Base-by-base conservation (phyloP, 2,329 filamentous ascomycete species). In the Fusarium coffeatum region DNA sequence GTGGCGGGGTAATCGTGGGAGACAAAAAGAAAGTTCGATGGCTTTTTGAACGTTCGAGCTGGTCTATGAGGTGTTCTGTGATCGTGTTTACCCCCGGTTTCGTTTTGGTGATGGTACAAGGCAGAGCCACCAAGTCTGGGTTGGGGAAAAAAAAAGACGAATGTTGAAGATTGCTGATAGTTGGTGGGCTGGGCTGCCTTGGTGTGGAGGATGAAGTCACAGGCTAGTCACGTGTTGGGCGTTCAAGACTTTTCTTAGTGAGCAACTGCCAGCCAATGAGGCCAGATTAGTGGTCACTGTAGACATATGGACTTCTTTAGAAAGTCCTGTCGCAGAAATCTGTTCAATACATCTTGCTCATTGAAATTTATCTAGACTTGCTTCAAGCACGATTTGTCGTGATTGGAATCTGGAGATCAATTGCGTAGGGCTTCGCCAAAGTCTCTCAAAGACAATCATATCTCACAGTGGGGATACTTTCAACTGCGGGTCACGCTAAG, bases 181-280 rank as follows among this genome's bases (percentile, higher is more conserved):
- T 72, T 75, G 69, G 74, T 76, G 74, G 74, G 73, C 64, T 73
- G 64, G 73, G 67, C 59, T 69, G 66, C 59, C 68, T 71, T 63
- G 57, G 60, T 72, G 68, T 71, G 69, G 72, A 69, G 73, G 69
- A 76, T 76, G 74, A 76, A 74, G 72, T 75, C 73, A 76, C 68
- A 50, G 46, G 46, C 30, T 43, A 57, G 68, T 76, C 74, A 76
- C 74, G 74, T 76, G 74, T 25, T 47, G 22, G 15, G 12, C 45
- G 45, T 51, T 66, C 62, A 74, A 63, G 67, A 65, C 66, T 70
- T 74, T 67, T 61, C 56, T 49, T 60, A 40, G 27, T 67, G 63
- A 51, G 37, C 34, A 66, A 48, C 16, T 47, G 18, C 40, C 30
- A 32, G 22, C 32, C 23, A 53, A 53, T 53, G 25, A 42, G 37